Percentiles rank a stretch among this genome's conserved stretches.
Evolutionary conservation across 192 early-diverging fungal species (phyloP).

Genomic region (Linnemannia zychae): DNA sequence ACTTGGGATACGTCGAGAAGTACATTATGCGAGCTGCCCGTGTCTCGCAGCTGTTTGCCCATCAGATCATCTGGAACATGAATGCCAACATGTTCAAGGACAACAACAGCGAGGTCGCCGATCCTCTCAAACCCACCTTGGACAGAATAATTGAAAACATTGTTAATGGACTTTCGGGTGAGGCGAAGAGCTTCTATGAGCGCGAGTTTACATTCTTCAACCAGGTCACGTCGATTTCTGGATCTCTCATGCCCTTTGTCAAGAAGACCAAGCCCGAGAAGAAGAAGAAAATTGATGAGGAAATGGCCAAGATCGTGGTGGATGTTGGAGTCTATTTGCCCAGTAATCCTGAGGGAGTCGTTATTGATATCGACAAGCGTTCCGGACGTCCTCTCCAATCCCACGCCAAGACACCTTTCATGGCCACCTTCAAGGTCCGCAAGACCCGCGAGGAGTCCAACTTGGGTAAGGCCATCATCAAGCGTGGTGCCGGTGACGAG

Average conservation of each 20-base stretch:
- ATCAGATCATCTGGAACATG: conserved; percentile 99
- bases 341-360: conserved; percentile 95
- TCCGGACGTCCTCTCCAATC: conserved; percentile 96
- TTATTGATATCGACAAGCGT: conserved; percentile 94
- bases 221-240: conserved; percentile 97
- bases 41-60: conserved; percentile 97
- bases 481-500: conserved; percentile 34
- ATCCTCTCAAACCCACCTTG: conserved; percentile 89
- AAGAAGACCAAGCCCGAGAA: conserved; percentile 93
- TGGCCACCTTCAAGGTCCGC: conserved; percentile 96
- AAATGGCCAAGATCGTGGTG: conserved; percentile 93
- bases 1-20: conserved; percentile 92
- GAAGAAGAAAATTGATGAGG: conserved; percentile 99
- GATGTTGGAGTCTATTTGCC: conserved; percentile 98
- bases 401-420: conserved; percentile 99
- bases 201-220: conserved; percentile 97
- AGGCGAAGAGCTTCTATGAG: conserved; percentile 92
- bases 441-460: conserved; percentile 70
- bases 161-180: conserved; percentile 83
- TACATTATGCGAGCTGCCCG: conserved; percentile 95
- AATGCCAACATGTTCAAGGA: conserved; percentile 89
- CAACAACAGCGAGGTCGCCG: conserved; percentile 68
- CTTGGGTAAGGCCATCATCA: conserved; percentile 63
- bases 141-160: conserved; percentile 91
- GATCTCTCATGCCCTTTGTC: conserved; percentile 95